phyloP scores from a whole-genome alignment of 345 rosid genomes.

The Passiflora organensis region DNA sequence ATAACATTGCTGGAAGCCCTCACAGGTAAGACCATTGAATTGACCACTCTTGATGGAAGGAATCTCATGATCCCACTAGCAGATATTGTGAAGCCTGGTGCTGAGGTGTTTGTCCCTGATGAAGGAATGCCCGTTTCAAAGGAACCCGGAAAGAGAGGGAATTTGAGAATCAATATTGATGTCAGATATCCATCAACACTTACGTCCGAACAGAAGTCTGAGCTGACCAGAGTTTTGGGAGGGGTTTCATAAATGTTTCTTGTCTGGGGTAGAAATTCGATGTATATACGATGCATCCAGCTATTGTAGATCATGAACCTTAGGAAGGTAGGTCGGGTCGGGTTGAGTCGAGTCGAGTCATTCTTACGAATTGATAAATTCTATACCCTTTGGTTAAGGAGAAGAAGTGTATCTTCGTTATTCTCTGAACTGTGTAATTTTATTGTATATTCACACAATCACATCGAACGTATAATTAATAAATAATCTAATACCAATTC shows the following conservation, averaged over 20 bases:
- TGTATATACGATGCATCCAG: slow-evolving; percentile 26
- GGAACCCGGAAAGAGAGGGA: slow-evolving; percentile 78
- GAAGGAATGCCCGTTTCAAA: slow-evolving; percentile 95
- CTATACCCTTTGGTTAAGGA: too few species aligned
- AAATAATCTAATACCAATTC: too few species aligned
- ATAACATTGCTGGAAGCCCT: slow-evolving; percentile 82
- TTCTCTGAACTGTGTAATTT: too few species aligned
- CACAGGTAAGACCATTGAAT: slow-evolving; percentile 65
- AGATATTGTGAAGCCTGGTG: slow-evolving; percentile 68
- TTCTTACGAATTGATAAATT: too few species aligned
- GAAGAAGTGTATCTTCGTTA: too few species aligned
- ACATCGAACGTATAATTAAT: too few species aligned
- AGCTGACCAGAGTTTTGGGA: slow-evolving; percentile 67
- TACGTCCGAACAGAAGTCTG: slow-evolving; percentile 71
- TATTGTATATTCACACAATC: too few species aligned
- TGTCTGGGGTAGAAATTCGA: slow-evolving; percentile 7
- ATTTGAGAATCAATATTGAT: slow-evolving; percentile 70
- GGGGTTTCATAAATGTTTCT: slow-evolving; percentile 41
- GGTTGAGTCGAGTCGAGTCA: too few species aligned
- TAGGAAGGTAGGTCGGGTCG: slow-evolving; percentile 9
- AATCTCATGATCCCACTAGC: slow-evolving; percentile 59
- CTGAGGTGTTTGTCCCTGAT: slow-evolving; percentile 64
- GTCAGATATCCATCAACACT: slow-evolving; percentile 81
- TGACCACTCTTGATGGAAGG: slow-evolving; percentile 72
- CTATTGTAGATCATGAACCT: slow-evolving; percentile 19